Base-by-base conservation (phyloP, 2,329 filamentous ascomycete genomes). In the Colletotrichum nymphaeae region DNA sequence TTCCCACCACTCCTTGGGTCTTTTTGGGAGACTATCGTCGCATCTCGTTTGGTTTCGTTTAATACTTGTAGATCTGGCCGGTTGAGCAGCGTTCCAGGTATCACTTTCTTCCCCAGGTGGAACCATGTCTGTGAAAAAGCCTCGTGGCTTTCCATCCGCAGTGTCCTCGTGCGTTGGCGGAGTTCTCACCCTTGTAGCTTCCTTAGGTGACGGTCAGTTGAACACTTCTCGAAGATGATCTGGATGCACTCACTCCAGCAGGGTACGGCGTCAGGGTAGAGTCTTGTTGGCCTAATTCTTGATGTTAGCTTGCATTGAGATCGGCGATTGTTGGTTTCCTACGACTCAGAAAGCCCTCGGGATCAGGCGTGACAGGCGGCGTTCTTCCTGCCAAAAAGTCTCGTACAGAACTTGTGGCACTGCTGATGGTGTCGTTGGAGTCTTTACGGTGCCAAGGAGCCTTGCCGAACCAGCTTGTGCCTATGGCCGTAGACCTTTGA, bases 101-200 rank as follows among this genome's bases (percentile, higher is more conserved):
- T 75, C 74, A 9, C 24, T n/a, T 5, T 68, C 32, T 7, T 65
- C 58, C 14, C 74, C 52, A 0, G 83, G 82, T 1, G 81, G 78
- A 12, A 80, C 77, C 42, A 85, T 81, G 26, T 86, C 80, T 16
- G 83, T 83, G 75, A 88, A 88, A 76, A 87, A 86, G 4, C 80
- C 82, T 5, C 84, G 83, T 3, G 82, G 80, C 42, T 75, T 81
- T 6, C 82, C 81, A 58, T 82, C 82, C 16, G 79, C 78, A 9
- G 81, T 82, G 53, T 80, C 79, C 72, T 86, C 83, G 24, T 81
- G 81, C 24, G 86, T 76, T 0, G 85, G 86, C 1, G 87, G 87
- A 3, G 87, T 88, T 63, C 82, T 83, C 14, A 89, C 78, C 5
- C 87, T 83, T n/a, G 79, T 83, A 5, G 87, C 87, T 80, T 89